Evolutionary conservation across 139 green algal species (phyloP), one percentile per base, ranked within the genome.

Genomic region (Ostreobium quekettii): DNA sequence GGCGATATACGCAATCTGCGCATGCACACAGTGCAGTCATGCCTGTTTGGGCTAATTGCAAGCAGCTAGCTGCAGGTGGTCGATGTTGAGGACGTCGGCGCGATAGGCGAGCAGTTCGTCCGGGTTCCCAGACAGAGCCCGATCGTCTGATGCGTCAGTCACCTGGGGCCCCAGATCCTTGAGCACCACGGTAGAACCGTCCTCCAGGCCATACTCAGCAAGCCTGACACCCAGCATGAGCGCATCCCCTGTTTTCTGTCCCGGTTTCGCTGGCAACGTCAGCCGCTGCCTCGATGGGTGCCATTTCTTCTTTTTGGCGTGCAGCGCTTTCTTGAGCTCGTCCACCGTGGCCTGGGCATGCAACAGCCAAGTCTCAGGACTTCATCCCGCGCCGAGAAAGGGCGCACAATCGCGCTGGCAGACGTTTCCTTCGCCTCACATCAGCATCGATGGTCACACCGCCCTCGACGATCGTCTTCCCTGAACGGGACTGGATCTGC

Each of bases 151-250:
- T 56, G 19, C 19, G 46, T 0, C 2, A 6, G 48, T n/a, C 48
- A 89, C 88, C 84, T 95, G 89, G 1, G 83, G 75, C 0, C 94
- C 94, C 28, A 99, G 84, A 71, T 99, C 94, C 80, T 99, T 99
- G 72, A 95, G 95, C 1, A 82, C 64, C 4, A 96, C n/a, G 8
- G 78, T 64, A 1, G 72, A 66, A 1, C 83, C 80, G 29, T 87
- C 75, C 0, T 53, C 36, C 0, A 96, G 64, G 15, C 77, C 83
- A 65, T 89, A 93, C 35, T 89, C 74, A 7, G 48, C 76, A 1
- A 95, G 81, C 35, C 33, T 81, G 48, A 88, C 84, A 67, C 71
- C 74, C 22, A 80, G 67, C 22, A 72, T 76, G 24, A 97, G 80
- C 11, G 71, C 78, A 1, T 71, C 56, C n/a, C 82, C 84, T 22